Conservation (phyloP, 1,139 yeast genomes). For the Pichia sp. region DNA sequence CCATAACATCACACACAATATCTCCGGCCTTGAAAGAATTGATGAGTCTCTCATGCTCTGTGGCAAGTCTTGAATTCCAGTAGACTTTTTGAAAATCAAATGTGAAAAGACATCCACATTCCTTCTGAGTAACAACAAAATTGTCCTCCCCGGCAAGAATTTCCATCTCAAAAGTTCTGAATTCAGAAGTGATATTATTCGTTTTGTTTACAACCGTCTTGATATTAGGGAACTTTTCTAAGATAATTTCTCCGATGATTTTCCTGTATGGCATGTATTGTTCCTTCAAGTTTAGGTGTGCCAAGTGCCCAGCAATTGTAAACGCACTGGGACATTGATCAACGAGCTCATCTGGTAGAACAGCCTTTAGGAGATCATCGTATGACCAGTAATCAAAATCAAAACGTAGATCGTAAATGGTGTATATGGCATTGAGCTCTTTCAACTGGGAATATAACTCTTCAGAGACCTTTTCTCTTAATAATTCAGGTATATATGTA, state of each 20-base stretch:
- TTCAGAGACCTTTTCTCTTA: constrained; percentile 30
- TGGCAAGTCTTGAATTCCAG: constrained; percentile 94
- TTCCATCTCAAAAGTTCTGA: constrained; percentile 90
- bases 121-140: constrained; percentile 78
- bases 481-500: constrained; percentile 10
- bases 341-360: constrained; percentile 63
- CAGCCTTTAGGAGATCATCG: constrained; percentile 73
- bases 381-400: constrained; percentile 81
- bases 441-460: constrained; percentile 39
- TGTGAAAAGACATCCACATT: constrained; percentile 75
- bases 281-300: constrained; percentile 80
- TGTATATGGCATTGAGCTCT: constrained; percentile 39
- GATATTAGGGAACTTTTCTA: constrained; percentile 77
- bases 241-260: constrained; percentile 81
- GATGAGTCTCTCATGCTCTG: constrained; percentile 86
- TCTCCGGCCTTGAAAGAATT: constrained; percentile 49
- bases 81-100: constrained; percentile 92
- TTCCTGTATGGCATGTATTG: constrained; percentile 78
- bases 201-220: constrained; percentile 93
- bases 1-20: constrained; percentile 91
- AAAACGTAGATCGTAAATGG: constrained; percentile 50
- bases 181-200: constrained; percentile 78
- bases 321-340: constrained; percentile 86
- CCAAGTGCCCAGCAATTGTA: constrained; percentile 93
- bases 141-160: constrained; percentile 78